Evolutionary conservation across 73 alveolate genomes (phyloP).

Genomic region (Stentor coeruleus): DNA sequence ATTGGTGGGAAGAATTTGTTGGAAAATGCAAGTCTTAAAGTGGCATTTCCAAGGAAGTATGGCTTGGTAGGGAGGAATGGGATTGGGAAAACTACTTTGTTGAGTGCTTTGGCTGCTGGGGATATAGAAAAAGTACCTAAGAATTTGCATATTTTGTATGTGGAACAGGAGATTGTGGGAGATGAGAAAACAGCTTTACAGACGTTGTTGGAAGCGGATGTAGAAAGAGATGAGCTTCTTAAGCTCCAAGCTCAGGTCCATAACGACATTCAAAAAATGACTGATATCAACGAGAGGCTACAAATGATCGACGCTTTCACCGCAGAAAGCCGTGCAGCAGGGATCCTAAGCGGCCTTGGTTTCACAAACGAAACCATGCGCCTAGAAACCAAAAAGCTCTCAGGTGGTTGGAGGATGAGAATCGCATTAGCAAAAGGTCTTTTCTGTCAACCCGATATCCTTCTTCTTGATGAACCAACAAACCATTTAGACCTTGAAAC

Average conservation of each 20-base stretch:
- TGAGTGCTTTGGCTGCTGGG: conserved; percentile 73
- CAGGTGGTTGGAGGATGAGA: conserved; percentile 99
- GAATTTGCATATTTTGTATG: conserved; percentile 84
- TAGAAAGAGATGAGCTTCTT: conserved; percentile 79
- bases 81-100: conserved; percentile 88
- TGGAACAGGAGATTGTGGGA: conserved; percentile 88
- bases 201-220: conserved; percentile 85
- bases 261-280: conserved; percentile 33
- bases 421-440: conserved; percentile 96
- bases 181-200: conserved; percentile 75
- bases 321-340: conserved; percentile 90
- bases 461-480: conserved; percentile 97
- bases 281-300: conserved; percentile 51
- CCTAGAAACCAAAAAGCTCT: conserved; percentile 71
- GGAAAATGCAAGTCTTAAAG: conserved; percentile 86
- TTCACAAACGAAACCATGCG: conserved; percentile 34
- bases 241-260: conserved; percentile 59
- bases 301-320: conserved; percentile 82
- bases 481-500: conserved; percentile 94
- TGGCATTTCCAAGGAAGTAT: conserved; percentile 90
- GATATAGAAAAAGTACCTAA: conserved; percentile 84
- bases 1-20: conserved; percentile 97
- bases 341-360: conserved; percentile 54
- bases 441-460: conserved; percentile 95
- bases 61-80: conserved; percentile 99